Evolutionary conservation across 1,284 basidiomycete genomes (phyloP).

Genomic region (Rhodotorula sp.): DNA sequence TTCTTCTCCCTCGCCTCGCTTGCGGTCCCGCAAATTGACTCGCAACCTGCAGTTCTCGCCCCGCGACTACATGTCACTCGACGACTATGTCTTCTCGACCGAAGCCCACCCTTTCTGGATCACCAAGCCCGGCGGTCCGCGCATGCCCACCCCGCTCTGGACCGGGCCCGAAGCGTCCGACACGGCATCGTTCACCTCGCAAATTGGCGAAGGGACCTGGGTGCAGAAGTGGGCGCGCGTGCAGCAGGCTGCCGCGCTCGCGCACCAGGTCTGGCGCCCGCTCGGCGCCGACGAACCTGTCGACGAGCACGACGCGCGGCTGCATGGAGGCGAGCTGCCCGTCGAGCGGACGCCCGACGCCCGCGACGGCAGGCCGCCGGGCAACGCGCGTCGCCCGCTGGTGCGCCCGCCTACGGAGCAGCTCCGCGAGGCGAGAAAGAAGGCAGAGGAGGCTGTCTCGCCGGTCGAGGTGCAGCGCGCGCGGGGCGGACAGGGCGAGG

Average conservation of each 20-base stretch:
- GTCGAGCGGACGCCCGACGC: background rate
- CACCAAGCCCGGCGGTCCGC: background rate
- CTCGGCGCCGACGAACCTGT: background rate
- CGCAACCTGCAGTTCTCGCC: conserved; percentile 54
- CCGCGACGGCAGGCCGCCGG: background rate
- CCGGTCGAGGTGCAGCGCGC: background rate
- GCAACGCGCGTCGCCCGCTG: background rate
- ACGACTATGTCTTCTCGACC: conserved; percentile 58
- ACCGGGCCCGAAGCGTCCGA: conserved; percentile 15
- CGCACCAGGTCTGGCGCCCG: background rate
- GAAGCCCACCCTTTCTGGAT: conserved; percentile 41
- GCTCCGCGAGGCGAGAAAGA: conserved; percentile 6
- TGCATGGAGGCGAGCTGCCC: background rate
- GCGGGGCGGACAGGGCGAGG: background rate
- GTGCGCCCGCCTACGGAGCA: conserved; percentile 27
- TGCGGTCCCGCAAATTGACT: conserved; percentile 36
- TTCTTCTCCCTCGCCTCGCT: background rate
- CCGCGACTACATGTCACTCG: conserved; percentile 57
- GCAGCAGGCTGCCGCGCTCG: conserved; percentile 29
- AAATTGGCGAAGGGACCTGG: conserved; percentile 33
- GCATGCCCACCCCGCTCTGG: conserved; percentile 18
- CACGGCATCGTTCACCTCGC: conserved; percentile 6
- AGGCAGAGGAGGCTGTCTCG: background rate
- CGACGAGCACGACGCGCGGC: background rate
- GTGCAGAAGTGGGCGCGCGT: conserved; percentile 39